Conservation (phyloP, 176 grass and related monocot species). For the Phoenix dactylifera region DNA sequence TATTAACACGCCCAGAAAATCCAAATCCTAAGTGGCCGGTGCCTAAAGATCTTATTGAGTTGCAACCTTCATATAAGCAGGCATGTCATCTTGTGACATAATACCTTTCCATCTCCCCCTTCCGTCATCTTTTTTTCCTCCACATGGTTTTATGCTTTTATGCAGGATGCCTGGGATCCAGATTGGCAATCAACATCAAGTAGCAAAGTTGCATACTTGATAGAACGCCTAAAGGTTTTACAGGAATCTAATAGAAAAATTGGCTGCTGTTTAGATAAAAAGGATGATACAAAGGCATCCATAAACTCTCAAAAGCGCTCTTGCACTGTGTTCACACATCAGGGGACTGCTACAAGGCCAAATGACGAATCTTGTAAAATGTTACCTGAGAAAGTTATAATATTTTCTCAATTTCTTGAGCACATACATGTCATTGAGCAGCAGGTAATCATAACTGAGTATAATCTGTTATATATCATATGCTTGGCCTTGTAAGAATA, state of each 20-base stretch:
- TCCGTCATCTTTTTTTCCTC: too few species aligned
- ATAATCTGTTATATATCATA: background rate
- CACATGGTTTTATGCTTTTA: background rate
- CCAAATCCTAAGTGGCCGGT: slow-evolving; percentile 98
- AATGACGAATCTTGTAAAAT: slow-evolving; percentile 19
- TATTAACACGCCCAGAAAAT: slow-evolving; percentile 69
- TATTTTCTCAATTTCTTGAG: slow-evolving; percentile 99
- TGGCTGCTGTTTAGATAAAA: slow-evolving; percentile 25
- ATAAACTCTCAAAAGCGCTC: slow-evolving; percentile 13
- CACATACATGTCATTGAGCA: slow-evolving; percentile 93
- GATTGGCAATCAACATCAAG: slow-evolving; percentile 95
- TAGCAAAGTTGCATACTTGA: slow-evolving; percentile 90
- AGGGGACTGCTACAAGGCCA: slow-evolving; percentile 16
- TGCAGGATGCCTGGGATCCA: slow-evolving; percentile 90
- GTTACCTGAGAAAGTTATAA: slow-evolving; percentile 72
- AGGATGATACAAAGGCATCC: slow-evolving; percentile 22
- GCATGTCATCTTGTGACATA: slow-evolving; percentile 18
- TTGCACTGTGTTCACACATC: slow-evolving; percentile 3
- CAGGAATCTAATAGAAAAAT: slow-evolving; percentile 39
- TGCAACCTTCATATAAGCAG: slow-evolving; percentile 98
- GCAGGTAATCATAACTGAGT: slow-evolving; percentile 42
- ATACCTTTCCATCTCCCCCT: background rate
- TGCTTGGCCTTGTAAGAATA: slow-evolving; percentile 4
- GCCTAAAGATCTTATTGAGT: slow-evolving; percentile 97
- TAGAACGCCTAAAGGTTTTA: slow-evolving; percentile 61